A percentile compares a stretch with the other conserved stretches of the same genome.
Evolutionary conservation across 495 filamentous ascomycete genomes (phyloP).

Genomic region (Neurospora intermedia): DNA sequence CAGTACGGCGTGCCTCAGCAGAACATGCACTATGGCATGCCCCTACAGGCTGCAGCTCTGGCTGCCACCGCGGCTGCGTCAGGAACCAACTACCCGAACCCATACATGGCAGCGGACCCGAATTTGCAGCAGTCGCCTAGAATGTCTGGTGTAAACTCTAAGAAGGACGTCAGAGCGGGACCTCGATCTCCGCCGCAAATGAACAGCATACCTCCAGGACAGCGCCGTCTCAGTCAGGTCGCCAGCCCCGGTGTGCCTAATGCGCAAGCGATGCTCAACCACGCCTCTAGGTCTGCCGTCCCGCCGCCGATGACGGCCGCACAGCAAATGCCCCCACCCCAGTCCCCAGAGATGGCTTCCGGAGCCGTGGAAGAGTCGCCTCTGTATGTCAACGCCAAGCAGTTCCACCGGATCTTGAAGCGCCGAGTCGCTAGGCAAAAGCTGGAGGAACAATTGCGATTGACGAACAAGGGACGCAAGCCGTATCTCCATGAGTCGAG

Average conservation of each 20-base stretch:
- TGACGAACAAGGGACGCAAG: slow-evolving; percentile 92
- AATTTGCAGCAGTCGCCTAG: slow-evolving; percentile 51
- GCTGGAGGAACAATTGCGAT: slow-evolving; percentile 77
- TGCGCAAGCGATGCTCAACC: slow-evolving; percentile 48
- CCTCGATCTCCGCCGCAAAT: slow-evolving; percentile 54
- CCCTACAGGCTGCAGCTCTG: slow-evolving; percentile 57
- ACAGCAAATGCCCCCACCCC: slow-evolving; percentile 49
- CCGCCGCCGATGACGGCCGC: slow-evolving; percentile 37
- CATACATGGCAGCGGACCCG: slow-evolving; percentile 44
- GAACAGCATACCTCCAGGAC: slow-evolving; percentile 34
- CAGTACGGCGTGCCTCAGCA: slow-evolving; percentile 47
- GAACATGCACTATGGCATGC: slow-evolving; percentile 52
- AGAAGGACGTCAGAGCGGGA: slow-evolving; percentile 45
- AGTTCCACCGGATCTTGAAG: slow-evolving; percentile 96
- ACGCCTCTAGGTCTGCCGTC: slow-evolving; percentile 32
- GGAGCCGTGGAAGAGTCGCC: slow-evolving; percentile 81
- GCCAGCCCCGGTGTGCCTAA: slow-evolving; percentile 50
- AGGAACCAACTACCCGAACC: slow-evolving; percentile 41
- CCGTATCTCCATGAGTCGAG: slow-evolving; percentile 98
- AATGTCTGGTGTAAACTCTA: slow-evolving; percentile 35
- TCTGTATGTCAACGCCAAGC: slow-evolving; percentile 95
- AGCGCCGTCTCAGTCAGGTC: slow-evolving; percentile 52
- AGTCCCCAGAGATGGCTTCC: slow-evolving; percentile 72
- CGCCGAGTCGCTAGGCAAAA: slow-evolving; percentile 85
- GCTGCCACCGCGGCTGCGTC: slow-evolving; percentile 60